Conservation (phyloP, 352 stramenopile genomes). For the Globisporangium echinulatum region DNA sequence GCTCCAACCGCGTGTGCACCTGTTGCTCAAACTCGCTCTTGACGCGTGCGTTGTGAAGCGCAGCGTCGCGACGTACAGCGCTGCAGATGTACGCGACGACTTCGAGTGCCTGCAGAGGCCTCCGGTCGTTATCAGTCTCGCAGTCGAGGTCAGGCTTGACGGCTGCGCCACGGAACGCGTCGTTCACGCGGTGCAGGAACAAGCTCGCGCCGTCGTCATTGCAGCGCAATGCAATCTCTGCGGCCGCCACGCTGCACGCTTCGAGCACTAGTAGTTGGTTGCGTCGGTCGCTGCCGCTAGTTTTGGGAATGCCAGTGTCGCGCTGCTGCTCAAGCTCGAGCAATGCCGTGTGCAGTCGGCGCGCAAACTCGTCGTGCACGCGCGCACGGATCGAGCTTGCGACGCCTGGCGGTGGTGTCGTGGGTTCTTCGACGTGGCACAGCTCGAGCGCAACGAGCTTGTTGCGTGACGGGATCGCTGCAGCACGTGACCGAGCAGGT, state of each 20-base stretch:
- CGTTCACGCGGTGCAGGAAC: constrained; percentile 52
- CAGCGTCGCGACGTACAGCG: constrained; percentile 31
- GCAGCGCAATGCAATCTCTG: too few species aligned
- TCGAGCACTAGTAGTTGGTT: constrained; percentile 41
- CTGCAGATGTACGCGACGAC: constrained; percentile 34
- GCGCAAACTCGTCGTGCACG: constrained; percentile 35
- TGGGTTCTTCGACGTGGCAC: constrained; percentile 47
- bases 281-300: background rate
- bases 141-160: constrained; percentile 16
- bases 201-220: constrained; percentile 40
- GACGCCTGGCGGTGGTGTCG: constrained; percentile 27
- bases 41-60: constrained; percentile 30
- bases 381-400: constrained; percentile 36
- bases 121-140: constrained; percentile 13
- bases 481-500: background rate
- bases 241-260: constrained; percentile 31
- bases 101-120: constrained; percentile 20
- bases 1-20: constrained; percentile 51
- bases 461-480: constrained; percentile 58
- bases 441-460: constrained; percentile 67
- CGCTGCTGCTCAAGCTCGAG: constrained; percentile 17
- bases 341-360: constrained; percentile 20
- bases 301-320: background rate
- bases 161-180: constrained; percentile 55
- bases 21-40: constrained; percentile 48